These are phyloP conservation scores for maize (Zea mays) DNA, from an alignment of 176 grass and related monocot species.

Conservation along the genomic window Zm-B73-REFERENCE-NAM-5.0 NC_050099.1:190912501-190913000, in stretches of 20 bases:
- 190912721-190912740: neutral
- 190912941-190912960: constrained; percentile 6
- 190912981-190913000: neutral
- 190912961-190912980: neutral
- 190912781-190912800: neutral
- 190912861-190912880: neutral
- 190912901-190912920: constrained; percentile 2
- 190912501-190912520: neutral
- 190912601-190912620: too few species aligned
- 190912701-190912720: neutral
- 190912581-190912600: too few species aligned
- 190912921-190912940: neutral
- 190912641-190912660: neutral
- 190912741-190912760: constrained; percentile 24
- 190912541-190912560: neutral
- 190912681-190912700: constrained; percentile 2
- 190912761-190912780: neutral
- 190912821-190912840: neutral
- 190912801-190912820: neutral
- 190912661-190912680: neutral
- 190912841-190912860: neutral
- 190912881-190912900: neutral
- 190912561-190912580: too few species aligned
- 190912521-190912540: neutral
- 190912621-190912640: constrained; percentile 1